Percentiles rank a stretch among this genome's conserved stretches.
Evolutionary conservation across 805 yeast genomes (phyloP).

Genomic region (Yamadazyma takamatsuzukensis): DNA sequence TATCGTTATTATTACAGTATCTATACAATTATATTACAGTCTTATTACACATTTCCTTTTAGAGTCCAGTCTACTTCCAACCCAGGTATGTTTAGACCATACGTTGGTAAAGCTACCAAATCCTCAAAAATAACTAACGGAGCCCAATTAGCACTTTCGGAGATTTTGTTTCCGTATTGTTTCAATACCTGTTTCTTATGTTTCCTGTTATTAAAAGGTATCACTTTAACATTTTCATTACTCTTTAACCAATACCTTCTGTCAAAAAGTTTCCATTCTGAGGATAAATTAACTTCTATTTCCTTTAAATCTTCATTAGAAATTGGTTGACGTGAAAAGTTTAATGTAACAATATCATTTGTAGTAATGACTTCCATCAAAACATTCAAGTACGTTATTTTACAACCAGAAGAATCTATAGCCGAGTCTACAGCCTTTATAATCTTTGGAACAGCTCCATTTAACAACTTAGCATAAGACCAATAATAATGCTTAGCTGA

Average conservation of each 20-base stretch:
- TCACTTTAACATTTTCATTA: constrained; percentile 7
- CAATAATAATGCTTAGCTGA: constrained; percentile 35
- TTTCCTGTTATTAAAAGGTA: constrained; percentile 14
- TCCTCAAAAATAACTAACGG: constrained; percentile 10
- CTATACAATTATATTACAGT: not conserved
- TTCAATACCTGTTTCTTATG: constrained; percentile 5
- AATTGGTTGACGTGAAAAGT: constrained; percentile 20
- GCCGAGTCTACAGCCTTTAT: constrained; percentile 3
- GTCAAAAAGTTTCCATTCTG: constrained; percentile 35
- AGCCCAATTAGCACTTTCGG: constrained; percentile 1
- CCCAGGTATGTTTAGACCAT: constrained; percentile 4
- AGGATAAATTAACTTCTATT: not conserved
- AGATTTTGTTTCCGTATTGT: constrained; percentile 5
- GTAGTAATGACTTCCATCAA: constrained; percentile 11
- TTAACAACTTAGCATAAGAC: constrained; percentile 35
- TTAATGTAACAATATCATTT: constrained; percentile 6
- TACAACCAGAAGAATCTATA: constrained; percentile 6
- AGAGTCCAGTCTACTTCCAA: constrained; percentile 14
- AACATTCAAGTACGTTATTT: constrained; percentile 21
- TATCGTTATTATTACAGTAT: constrained; percentile 7
- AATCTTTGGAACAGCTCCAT: constrained; percentile 27
- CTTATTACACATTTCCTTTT: constrained; percentile 12
- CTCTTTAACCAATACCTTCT: constrained; percentile 36
- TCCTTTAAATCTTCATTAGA: not conserved
- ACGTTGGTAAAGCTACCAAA: constrained; percentile 15